Evolutionary conservation across 2,329 filamentous ascomycete species (phyloP).

Genomic region (Aspergillus sergii): DNA sequence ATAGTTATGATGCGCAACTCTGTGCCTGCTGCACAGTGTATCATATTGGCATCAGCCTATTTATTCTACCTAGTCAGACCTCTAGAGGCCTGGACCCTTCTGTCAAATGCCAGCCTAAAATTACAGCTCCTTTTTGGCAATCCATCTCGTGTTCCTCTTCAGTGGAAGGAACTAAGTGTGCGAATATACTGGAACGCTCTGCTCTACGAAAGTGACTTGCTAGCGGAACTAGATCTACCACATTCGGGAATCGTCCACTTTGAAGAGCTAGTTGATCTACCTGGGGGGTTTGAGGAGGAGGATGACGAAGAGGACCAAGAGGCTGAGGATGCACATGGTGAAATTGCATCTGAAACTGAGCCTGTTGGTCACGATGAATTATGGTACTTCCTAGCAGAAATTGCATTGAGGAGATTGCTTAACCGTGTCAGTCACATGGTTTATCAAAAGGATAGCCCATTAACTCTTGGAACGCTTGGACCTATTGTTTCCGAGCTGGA

Average conservation of each 20-base stretch:
- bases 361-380: conserved; percentile 73
- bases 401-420: conserved; percentile 73
- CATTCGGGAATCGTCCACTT: conserved; percentile 82
- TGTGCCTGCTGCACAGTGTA: conserved; percentile 76
- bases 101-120: conserved; percentile 80
- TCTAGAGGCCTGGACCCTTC: conserved; percentile 78
- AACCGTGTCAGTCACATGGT: conserved; percentile 80
- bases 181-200: conserved; percentile 84
- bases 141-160: conserved; percentile 68
- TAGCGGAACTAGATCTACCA: conserved; percentile 77
- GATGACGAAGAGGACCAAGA: conserved; percentile 50
- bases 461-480: conserved; percentile 72
- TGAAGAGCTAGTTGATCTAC: conserved; percentile 77
- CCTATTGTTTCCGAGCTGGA: conserved; percentile 79
- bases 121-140: conserved; percentile 76
- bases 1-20: conserved; percentile 79
- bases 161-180: conserved; percentile 72
- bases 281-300: conserved; percentile 71
- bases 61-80: conserved; percentile 81
- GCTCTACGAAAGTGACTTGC: conserved; percentile 77
- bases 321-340: conserved; percentile 11
- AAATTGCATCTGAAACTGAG: conserved; percentile 46
- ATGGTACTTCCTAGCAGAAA: conserved; percentile 85
- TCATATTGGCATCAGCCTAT: conserved; percentile 78
- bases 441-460: conserved; percentile 72